Percentiles rank a stretch among this genome's conserved stretches.
Evolutionary conservation across 371 early-diverging fungal species (phyloP).

Genomic region (Sporodiniella umbellata): DNA sequence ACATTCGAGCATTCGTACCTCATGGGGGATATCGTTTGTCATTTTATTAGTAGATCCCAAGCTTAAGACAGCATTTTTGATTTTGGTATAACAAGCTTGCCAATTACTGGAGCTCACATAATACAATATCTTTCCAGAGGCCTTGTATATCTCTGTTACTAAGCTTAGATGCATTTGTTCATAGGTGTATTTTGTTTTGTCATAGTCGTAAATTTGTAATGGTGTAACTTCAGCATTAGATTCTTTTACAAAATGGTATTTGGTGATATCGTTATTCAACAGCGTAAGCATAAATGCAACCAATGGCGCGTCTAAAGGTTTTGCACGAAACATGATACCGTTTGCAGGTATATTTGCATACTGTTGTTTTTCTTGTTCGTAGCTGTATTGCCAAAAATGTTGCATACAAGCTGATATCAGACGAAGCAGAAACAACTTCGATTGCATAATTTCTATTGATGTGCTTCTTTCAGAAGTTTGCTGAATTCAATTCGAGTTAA

Average conservation of each 20-base stretch:
- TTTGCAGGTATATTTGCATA: slow-evolving; percentile 12
- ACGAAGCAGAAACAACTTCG: slow-evolving; percentile 72
- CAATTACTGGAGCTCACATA: slow-evolving; percentile 83
- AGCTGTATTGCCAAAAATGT: slow-evolving; percentile 55
- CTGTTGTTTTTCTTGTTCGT: slow-evolving; percentile 13
- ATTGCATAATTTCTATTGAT: slow-evolving; percentile 66
- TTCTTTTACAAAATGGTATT: slow-evolving; percentile 40
- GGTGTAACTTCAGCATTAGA: slow-evolving; percentile 1
- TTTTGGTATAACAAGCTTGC: slow-evolving; percentile 70
- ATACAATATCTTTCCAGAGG: slow-evolving; percentile 74
- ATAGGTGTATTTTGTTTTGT: slow-evolving; percentile 15
- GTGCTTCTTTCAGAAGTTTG: slow-evolving; percentile 49
- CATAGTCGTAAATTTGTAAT: slow-evolving; percentile 3
- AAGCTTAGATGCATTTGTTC: slow-evolving; percentile 38
- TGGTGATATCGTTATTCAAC: slow-evolving; percentile 62
- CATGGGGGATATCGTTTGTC: slow-evolving; percentile 49
- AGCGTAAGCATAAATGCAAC: slow-evolving; percentile 64
- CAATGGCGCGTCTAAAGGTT: slow-evolving; percentile 69
- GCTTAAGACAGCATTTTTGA: slow-evolving; percentile 53
- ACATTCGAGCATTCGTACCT: slow-evolving; percentile 73
- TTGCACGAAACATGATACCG: slow-evolving; percentile 14
- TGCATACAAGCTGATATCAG: slow-evolving; percentile 74
- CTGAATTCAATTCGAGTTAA: not conserved
- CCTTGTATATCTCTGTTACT: slow-evolving; percentile 56
- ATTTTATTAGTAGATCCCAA: slow-evolving; percentile 34